A percentile compares a stretch with the other conserved stretches of the same genome.
phyloP scores from a whole-genome alignment of 352 stramenopile genomes.

The Globisporangium rhizosaccharum region DNA sequence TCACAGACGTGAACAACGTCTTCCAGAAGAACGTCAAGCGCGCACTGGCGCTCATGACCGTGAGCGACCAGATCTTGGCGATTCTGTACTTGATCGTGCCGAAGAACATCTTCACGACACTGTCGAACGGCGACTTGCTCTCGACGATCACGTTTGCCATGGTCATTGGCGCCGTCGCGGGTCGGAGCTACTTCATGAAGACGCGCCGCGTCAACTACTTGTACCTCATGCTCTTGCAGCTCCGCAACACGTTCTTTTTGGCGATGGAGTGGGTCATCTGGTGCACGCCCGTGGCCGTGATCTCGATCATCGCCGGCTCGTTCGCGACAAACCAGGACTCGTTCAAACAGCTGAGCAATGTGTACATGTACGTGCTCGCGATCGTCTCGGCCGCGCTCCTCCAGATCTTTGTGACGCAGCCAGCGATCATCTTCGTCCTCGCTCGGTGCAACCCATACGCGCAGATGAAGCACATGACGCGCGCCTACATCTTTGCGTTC shows the following conservation, averaged over 20 bases:
- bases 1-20: constrained; percentile 43
- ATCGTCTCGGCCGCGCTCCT: constrained; percentile 26
- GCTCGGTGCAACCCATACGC: constrained; percentile 65
- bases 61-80: constrained; percentile 57
- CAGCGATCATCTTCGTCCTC: constrained; percentile 55
- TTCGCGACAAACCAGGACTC: constrained; percentile 49
- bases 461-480: constrained; percentile 61
- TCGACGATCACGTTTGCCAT: constrained; percentile 70
- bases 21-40: constrained; percentile 38
- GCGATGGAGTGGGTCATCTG: constrained; percentile 66
- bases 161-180: constrained; percentile 51
- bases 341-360: constrained; percentile 28
- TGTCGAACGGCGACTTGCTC: constrained; percentile 48
- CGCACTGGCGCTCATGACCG: constrained; percentile 34
- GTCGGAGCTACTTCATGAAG: constrained; percentile 54
- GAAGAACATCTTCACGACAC: constrained; percentile 51
- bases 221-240: constrained; percentile 61
- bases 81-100: constrained; percentile 58
- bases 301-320: constrained; percentile 59
- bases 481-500: constrained; percentile 67
- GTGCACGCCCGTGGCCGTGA: constrained; percentile 52
- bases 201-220: constrained; percentile 53
- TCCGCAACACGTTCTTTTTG: constrained; percentile 69
- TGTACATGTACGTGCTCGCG: constrained; percentile 53
- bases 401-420: constrained; percentile 52